These are phyloP conservation scores for Maudiozyma bulderi DNA, from an alignment of 805 yeast species.

Conservation along the genomic window DNA sequence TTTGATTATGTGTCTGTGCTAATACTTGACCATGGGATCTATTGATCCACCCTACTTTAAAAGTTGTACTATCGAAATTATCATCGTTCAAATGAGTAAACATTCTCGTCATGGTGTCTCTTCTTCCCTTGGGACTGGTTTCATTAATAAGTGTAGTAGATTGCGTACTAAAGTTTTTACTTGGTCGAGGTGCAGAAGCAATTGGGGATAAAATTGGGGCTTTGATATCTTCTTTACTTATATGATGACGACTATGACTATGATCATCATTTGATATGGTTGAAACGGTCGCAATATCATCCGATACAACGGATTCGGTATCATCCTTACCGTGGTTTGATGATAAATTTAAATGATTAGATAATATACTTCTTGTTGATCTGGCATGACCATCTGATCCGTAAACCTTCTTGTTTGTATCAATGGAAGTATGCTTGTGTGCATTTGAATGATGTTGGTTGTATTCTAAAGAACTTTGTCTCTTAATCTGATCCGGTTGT, in stretches of 20 bases:
- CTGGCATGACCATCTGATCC: conserved; percentile 3
- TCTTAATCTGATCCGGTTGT: neutral
- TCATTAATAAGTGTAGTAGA: neutral
- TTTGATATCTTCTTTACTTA: neutral
- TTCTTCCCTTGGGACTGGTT: neutral
- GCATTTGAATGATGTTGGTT: neutral
- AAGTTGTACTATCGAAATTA: conserved; percentile 31
- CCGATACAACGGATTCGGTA: conserved; percentile 4
- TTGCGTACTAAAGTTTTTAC: neutral
- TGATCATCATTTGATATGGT: neutral
- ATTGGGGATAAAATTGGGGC: neutral
- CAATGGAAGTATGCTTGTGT: neutral
- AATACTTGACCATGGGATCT: conserved; percentile 30
- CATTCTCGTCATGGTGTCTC: neutral
- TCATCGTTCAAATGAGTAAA: conserved; percentile 13
- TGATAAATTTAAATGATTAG: neutral
- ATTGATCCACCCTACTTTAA: conserved; percentile 56
- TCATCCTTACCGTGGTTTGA: conserved; percentile 2
- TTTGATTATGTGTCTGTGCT: neutral
- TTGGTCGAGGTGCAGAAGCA: neutral
- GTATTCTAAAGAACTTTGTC: neutral
- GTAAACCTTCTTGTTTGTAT: neutral
- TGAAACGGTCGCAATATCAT: neutral
- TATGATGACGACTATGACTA: neutral
- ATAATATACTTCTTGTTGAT: conserved; percentile 4